Evolutionary conservation across 2,329 filamentous ascomycete species (phyloP).

Genomic region (Aureobasidium sp.): DNA sequence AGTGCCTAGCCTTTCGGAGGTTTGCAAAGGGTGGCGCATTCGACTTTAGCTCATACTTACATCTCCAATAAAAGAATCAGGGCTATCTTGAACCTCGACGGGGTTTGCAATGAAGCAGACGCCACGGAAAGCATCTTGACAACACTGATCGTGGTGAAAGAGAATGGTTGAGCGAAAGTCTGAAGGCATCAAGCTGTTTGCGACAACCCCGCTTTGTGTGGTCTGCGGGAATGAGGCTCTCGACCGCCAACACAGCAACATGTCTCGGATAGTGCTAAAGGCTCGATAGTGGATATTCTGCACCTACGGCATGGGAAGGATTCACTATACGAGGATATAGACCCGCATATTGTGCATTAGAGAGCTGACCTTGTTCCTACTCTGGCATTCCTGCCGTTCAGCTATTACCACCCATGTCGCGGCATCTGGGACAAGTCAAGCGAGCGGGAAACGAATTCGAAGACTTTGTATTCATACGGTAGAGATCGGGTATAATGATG

Average conservation of each 20-base stretch:
- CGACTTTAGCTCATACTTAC: background rate
- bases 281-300: constrained; percentile 11
- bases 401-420: background rate
- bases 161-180: no score
- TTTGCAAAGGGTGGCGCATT: background rate
- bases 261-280: constrained; percentile 2
- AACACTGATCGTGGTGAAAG: no score
- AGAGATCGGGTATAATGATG: background rate
- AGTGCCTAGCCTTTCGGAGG: background rate
- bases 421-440: background rate
- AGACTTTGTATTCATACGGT: background rate
- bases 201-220: background rate
- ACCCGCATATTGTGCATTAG: background rate
- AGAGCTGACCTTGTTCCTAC: background rate
- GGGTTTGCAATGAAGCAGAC: background rate
- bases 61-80: background rate
- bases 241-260: background rate
- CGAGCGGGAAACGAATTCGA: background rate
- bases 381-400: background rate
- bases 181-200: background rate
- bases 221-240: background rate
- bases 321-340: background rate
- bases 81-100: background rate
- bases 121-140: no score
- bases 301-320: background rate